Evolutionary conservation across 768 basidiomycete species (phyloP).

Genomic region (Hirschioporus abietinus): DNA sequence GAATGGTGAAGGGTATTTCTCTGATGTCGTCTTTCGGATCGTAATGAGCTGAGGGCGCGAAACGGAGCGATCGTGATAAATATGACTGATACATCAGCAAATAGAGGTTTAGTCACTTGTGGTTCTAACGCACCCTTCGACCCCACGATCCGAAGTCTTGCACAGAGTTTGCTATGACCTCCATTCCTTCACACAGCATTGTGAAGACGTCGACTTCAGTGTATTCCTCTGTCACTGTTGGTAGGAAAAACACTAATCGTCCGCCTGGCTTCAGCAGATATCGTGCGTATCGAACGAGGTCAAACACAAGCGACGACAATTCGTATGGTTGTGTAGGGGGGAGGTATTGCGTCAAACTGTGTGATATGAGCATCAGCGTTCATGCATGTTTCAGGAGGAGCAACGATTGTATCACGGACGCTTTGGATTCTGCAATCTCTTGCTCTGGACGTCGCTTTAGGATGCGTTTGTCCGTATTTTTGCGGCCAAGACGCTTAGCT

Average conservation of each 20-base stretch:
- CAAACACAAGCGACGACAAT: conserved; percentile 72
- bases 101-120: neutral
- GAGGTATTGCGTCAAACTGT: conserved; percentile 52
- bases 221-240: conserved; percentile 89
- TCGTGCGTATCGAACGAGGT: conserved; percentile 77
- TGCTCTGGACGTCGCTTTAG: conserved; percentile 13
- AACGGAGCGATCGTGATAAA: neutral
- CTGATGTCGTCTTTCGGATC: conserved; percentile 61
- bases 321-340: conserved; percentile 93
- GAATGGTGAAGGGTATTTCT: conserved; percentile 44
- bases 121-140: conserved; percentile 56
- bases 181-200: conserved; percentile 84
- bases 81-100: conserved; percentile 6
- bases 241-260: conserved; percentile 92
- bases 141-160: conserved; percentile 97
- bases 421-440: conserved; percentile 10
- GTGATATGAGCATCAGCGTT: neutral
- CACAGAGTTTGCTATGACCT: conserved; percentile 78
- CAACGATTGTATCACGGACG: conserved; percentile 5
- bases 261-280: conserved; percentile 83
- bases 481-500: conserved; percentile 75
- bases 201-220: conserved; percentile 77
- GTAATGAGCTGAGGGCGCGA: conserved; percentile 70
- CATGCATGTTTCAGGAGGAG: neutral
- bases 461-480: conserved; percentile 37